Evolutionary conservation across 1,284 basidiomycete genomes (phyloP).

Genomic region (Fistulinella cinereoalba): DNA sequence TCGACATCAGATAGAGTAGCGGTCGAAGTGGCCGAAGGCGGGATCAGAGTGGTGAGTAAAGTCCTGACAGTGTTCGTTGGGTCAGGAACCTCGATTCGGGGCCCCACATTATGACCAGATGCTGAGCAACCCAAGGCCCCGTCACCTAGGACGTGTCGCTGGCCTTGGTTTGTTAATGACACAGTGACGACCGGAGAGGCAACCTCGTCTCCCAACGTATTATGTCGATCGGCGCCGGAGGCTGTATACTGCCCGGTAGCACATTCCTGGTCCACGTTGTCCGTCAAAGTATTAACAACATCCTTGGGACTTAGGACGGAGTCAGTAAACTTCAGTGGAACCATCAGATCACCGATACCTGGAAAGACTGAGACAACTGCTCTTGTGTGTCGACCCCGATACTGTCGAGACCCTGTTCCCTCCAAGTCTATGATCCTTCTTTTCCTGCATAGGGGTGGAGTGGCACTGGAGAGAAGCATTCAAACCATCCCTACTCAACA

Average conservation of each 20-base stretch:
- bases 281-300: conserved; percentile 51
- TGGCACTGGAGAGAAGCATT: conserved; percentile 53
- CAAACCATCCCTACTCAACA: conserved; percentile 32
- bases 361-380: conserved; percentile 60
- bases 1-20: conserved; percentile 55
- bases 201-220: conserved; percentile 49
- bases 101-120: conserved; percentile 47
- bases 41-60: conserved; percentile 46
- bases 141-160: conserved; percentile 20
- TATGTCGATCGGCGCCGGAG: conserved; percentile 39
- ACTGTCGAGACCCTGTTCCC: conserved; percentile 46
- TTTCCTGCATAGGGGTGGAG: conserved; percentile 51
- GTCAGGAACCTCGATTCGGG: conserved; percentile 48
- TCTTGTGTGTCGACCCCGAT: too few relatives aligned
- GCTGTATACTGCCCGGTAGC: conserved; percentile 41
- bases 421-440: conserved; percentile 17
- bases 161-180: conserved; percentile 38
- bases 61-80: conserved; percentile 48
- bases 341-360: conserved; percentile 41
- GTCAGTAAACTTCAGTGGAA: not conserved
- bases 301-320: conserved; percentile 53
- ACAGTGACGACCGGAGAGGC: too few relatives aligned
- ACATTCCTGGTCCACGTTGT: conserved; percentile 48
- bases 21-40: conserved; percentile 56
- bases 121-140: conserved; percentile 36